phyloP scores from a whole-genome alignment of 805 yeast genomes.

The Candida arabinofermentans region DNA sequence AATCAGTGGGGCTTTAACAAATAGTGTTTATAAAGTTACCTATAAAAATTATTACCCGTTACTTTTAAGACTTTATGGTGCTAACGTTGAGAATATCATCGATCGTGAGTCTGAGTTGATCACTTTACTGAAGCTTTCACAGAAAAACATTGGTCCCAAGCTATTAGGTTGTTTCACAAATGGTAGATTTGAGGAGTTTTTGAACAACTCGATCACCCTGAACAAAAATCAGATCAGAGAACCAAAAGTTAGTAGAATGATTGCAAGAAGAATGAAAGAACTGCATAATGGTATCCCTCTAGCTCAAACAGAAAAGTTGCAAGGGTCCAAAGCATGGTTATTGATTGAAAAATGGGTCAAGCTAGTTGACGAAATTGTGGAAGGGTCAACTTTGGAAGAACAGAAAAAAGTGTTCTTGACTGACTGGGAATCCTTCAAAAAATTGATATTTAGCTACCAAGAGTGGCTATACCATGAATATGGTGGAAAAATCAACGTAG shows the following conservation, averaged over 20 bases:
- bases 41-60: conserved; percentile 48
- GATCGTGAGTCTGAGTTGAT: conserved; percentile 80
- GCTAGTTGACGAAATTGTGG: conserved; percentile 41
- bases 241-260: conserved; percentile 71
- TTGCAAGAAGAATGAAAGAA: conserved; percentile 96
- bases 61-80: conserved; percentile 81
- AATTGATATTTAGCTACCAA: conserved; percentile 47
- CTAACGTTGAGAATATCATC: conserved; percentile 78
- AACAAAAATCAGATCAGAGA: conserved; percentile 69
- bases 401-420: conserved; percentile 39
- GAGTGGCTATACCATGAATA: conserved; percentile 58
- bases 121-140: conserved; percentile 67
- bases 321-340: conserved; percentile 68
- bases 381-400: conserved; percentile 33
- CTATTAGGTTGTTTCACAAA: conserved; percentile 85
- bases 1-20: conserved; percentile 91
- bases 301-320: conserved; percentile 47
- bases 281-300: conserved; percentile 77
- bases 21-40: conserved; percentile 72
- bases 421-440: conserved; percentile 48
- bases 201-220: conserved; percentile 78
- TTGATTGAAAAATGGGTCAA: conserved; percentile 69
- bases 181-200: conserved; percentile 91
- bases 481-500: conserved; percentile 36
- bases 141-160: conserved; percentile 81